Percentiles rank a stretch among this genome's conserved stretches.
Evolutionary conservation across 1,284 basidiomycete species (phyloP).

Genomic region (Cryptococcus sp.): DNA sequence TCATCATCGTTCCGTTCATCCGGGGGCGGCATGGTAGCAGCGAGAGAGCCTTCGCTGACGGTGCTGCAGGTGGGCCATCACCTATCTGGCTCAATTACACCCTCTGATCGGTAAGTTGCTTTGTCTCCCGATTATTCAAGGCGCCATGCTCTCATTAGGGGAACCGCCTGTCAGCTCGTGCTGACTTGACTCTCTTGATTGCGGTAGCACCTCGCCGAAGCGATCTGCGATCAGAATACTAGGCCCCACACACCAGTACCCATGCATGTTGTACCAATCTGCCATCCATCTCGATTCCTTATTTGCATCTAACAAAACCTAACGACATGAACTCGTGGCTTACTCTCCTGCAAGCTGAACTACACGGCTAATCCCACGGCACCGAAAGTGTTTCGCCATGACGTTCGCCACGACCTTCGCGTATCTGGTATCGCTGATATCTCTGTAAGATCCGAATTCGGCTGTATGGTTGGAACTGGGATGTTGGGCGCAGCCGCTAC

Average conservation of each 20-base stretch:
- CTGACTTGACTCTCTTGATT: conserved; percentile 7
- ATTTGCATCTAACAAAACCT: too few species aligned
- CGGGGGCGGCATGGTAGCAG: too few species aligned
- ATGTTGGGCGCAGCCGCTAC: too few species aligned
- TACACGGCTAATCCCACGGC: conserved; percentile 2
- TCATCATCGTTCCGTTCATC: background rate
- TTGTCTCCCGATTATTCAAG: background rate
- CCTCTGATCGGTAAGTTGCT: conserved; percentile 71
- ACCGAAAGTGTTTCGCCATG: conserved; percentile 15
- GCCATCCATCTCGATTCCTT: background rate
- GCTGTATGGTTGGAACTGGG: too few species aligned
- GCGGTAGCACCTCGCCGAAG: conserved; percentile 42
- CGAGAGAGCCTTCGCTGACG: background rate
- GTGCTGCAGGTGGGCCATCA: conserved; percentile 71
- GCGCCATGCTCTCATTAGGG: background rate
- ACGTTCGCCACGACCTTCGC: background rate
- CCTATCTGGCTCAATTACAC: conserved; percentile 86
- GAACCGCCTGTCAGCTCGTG: background rate
- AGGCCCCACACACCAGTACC: conserved; percentile 6
- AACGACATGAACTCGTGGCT: too few species aligned
- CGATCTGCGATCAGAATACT: conserved; percentile 44
- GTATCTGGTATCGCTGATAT: background rate
- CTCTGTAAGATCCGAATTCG: background rate
- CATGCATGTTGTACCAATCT: conserved; percentile 15
- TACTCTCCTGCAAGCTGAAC: background rate